These are phyloP conservation scores for Sclerotinia subarctica DNA, from an alignment of 2,329 filamentous ascomycete species.

Conservation along the genomic window DNA sequence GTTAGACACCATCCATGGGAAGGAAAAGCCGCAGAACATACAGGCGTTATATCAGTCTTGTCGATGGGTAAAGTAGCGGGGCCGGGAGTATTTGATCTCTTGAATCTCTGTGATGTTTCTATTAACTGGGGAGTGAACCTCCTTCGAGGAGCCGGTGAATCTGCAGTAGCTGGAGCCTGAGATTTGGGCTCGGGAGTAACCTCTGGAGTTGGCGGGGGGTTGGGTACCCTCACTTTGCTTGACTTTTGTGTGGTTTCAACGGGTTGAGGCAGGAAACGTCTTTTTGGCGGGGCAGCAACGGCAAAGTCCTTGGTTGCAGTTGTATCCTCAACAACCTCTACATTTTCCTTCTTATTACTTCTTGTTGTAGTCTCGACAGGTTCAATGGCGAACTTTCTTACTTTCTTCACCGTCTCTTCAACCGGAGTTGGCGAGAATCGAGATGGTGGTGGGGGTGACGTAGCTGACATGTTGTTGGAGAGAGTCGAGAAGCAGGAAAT, in stretches of 20 bases:
- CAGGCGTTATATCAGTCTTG: slow-evolving; percentile 66
- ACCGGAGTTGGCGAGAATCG: slow-evolving; percentile 39
- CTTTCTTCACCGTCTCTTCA: slow-evolving; percentile 39
- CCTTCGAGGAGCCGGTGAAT: slow-evolving; percentile 40
- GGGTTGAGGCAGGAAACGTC: slow-evolving; percentile 65
- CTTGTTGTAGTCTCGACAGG: slow-evolving; percentile 45
- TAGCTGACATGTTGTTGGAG: slow-evolving; percentile 31
- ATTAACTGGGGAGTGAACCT: slow-evolving; percentile 76
- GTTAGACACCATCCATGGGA: background rate
- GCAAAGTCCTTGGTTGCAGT: slow-evolving; percentile 34
- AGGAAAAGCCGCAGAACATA: slow-evolving; percentile 34
- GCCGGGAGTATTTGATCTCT: slow-evolving; percentile 61
- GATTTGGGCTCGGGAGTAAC: slow-evolving; percentile 55
- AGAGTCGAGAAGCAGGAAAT: slow-evolving; percentile 15
- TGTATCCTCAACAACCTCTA: slow-evolving; percentile 24
- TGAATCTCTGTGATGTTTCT: slow-evolving; percentile 71
- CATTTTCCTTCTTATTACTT: slow-evolving; percentile 40
- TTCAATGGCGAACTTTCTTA: slow-evolving; percentile 42
- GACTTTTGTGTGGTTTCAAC: slow-evolving; percentile 69
- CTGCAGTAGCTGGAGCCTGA: slow-evolving; percentile 34
- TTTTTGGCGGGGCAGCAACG: slow-evolving; percentile 41
- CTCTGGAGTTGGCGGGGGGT: slow-evolving; percentile 50
- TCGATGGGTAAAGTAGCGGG: slow-evolving; percentile 62
- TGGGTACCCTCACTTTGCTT: slow-evolving; percentile 46
- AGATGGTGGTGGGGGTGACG: slow-evolving; percentile 33